Conservation (phyloP, 495 filamentous ascomycete genomes). For the Usnea hakonensis region DNA sequence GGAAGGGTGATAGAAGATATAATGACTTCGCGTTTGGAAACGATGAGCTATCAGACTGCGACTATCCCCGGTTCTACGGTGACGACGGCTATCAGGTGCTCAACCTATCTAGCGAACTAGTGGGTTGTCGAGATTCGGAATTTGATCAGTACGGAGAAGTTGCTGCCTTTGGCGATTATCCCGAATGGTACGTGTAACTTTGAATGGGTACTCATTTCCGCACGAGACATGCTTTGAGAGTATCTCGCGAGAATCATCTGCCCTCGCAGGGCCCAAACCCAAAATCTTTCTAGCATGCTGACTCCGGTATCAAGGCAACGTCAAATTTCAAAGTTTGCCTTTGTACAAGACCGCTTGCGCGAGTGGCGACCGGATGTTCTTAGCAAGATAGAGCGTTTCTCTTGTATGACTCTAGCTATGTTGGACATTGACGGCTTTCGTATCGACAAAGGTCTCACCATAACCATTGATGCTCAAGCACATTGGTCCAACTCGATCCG, state of each 20-base stretch:
- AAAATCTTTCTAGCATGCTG: too few species aligned
- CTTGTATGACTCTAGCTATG: conserved; percentile 55
- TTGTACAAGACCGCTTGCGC: conserved; percentile 65
- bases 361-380: conserved; percentile 60
- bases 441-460: conserved; percentile 60
- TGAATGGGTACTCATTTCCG: too few species aligned
- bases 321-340: conserved; percentile 66
- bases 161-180: conserved; percentile 35
- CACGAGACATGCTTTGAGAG: conserved; percentile 41
- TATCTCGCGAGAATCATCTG: neutral
- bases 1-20: conserved; percentile 35
- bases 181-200: conserved; percentile 35
- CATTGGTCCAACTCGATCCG: conserved; percentile 48
- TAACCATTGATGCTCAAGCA: conserved; percentile 56
- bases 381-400: conserved; percentile 53
- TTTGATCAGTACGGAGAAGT: conserved; percentile 39
- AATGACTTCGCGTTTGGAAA: conserved; percentile 33
- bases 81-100: conserved; percentile 23
- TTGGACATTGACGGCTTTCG: conserved; percentile 66
- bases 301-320: conserved; percentile 45
- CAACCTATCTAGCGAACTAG: conserved; percentile 22
- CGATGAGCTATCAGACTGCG: conserved; percentile 24
- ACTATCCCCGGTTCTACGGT: conserved; percentile 33
- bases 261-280: neutral
- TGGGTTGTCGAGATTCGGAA: conserved; percentile 33